Evolutionary conservation across 345 rosid species (phyloP), one percentile per base, ranked within the genome.

Genomic region (Rhodamnia argentea): DNA sequence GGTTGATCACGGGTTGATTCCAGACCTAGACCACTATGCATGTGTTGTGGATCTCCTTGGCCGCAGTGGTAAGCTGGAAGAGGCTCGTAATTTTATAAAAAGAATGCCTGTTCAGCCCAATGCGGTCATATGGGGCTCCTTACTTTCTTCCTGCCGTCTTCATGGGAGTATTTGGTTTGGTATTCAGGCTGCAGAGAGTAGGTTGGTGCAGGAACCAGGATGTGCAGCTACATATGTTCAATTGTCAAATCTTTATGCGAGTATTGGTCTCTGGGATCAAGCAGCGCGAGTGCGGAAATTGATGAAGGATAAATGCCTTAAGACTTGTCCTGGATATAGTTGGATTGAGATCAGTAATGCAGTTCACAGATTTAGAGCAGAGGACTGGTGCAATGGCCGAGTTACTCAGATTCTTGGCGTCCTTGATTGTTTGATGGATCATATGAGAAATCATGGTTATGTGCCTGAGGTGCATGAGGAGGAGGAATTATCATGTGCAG

Each of bases 1-100:
- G 99, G 86, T 42, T n/a, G 89, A 86, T 60, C 90, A 86, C 20
- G 94, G 95, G 5, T 24, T 95, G 83, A 87, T 85, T 87, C 96
- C 98, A 26, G 90, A 93, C 47, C 87, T 93, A 44, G 94, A 93
- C 87, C 99, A 96, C 84, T 96, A 91, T 90, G 94, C 98, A 40
- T 96, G 99, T 85, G 82, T 96, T n/a, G 90, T 95, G n/a, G 99
- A 96, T 93, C 98, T 97, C 83, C 95, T 97, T 12, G 98, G 99
- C 15, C 96, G 99, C 58, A 91, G 94, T 87, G 96, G 96, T 81
- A 84, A 93, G 86, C 82, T 95, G 53, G 91, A 95, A 90, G 98
- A 97, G 89, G 99, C 98, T 53, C 86, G 84, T 37, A 86, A 90
- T 64, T 87, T 96, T 60, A 90, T 95, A 5, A 59, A 89, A 53